Evolutionary conservation across 2,329 filamentous ascomycete genomes (phyloP).

Genomic region (Davidsoniella neocaledoniae): DNA sequence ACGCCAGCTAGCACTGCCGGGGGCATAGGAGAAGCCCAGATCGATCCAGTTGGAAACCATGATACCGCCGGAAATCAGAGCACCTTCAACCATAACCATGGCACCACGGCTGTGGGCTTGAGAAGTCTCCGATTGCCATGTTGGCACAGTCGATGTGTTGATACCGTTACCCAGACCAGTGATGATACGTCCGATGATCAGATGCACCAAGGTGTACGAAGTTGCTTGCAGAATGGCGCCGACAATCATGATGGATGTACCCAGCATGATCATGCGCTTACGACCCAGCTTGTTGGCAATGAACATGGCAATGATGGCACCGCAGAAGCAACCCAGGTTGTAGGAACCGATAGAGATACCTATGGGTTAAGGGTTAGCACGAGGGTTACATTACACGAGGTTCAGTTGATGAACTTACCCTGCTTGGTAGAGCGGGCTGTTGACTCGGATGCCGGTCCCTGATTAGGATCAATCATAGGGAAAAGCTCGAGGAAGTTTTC

Average conservation of each 20-base stretch:
- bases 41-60: slow-evolving; percentile 31
- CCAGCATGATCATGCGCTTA: slow-evolving; percentile 40
- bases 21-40: slow-evolving; percentile 18
- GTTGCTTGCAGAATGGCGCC: slow-evolving; percentile 43
- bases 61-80: slow-evolving; percentile 30
- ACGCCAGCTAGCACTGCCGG: slow-evolving; percentile 30
- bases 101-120: slow-evolving; percentile 37
- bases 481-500: slow-evolving; percentile 41
- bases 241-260: slow-evolving; percentile 38
- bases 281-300: slow-evolving; percentile 47
- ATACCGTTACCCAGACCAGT: slow-evolving; percentile 42
- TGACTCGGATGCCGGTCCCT: slow-evolving; percentile 22
- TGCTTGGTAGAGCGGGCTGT: slow-evolving; percentile 33
- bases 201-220: slow-evolving; percentile 25
- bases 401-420: neutral
- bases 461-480: slow-evolving; percentile 30
- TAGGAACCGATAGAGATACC: slow-evolving; percentile 39
- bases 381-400: neutral
- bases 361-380: neutral
- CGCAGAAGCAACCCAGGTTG: slow-evolving; percentile 45
- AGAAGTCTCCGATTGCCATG: slow-evolving; percentile 38
- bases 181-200: slow-evolving; percentile 34
- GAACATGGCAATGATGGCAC: slow-evolving; percentile 48
- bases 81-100: slow-evolving; percentile 34
- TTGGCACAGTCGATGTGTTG: slow-evolving; percentile 35